These are phyloP conservation scores for Nicotiana rustica DNA, from an alignment of 305 asterid species.

Conservation along the genomic window DNA sequence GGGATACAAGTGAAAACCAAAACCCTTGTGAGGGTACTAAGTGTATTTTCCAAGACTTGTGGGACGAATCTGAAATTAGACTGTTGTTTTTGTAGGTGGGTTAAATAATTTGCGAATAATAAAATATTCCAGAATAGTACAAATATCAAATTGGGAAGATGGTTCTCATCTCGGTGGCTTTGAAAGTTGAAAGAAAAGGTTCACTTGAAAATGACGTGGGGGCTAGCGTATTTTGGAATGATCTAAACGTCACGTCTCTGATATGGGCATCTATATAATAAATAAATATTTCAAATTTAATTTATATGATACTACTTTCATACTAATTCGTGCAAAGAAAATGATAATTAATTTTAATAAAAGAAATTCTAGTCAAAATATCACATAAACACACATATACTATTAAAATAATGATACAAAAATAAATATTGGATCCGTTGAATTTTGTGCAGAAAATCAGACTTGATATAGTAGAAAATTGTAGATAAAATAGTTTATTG, in stretches of 20 bases:
- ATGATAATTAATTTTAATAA: too few relatives aligned
- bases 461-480: constrained; percentile 41
- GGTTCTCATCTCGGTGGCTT: constrained; percentile 24
- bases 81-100: not conserved
- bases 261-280: too few relatives aligned
- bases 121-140: not conserved
- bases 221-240: constrained; percentile 58
- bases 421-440: constrained; percentile 48
- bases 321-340: too few relatives aligned
- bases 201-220: constrained; percentile 65
- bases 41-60: not conserved
- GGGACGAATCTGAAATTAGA: constrained; percentile 7
- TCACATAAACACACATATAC: too few relatives aligned
- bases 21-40: not conserved
- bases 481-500: constrained; percentile 44
- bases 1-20: constrained; percentile 8
- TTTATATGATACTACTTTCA: too few relatives aligned
- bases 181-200: constrained; percentile 48
- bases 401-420: too few relatives aligned
- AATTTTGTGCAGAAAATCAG: constrained; percentile 49
- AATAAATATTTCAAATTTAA: too few relatives aligned
- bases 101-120: constrained; percentile 18
- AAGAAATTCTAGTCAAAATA: too few relatives aligned
- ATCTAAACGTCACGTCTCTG: constrained; percentile 60
- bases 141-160: not conserved